Conservation (phyloP, 1,284 basidiomycete genomes). For the Melampsora abietis-canadensis region DNA sequence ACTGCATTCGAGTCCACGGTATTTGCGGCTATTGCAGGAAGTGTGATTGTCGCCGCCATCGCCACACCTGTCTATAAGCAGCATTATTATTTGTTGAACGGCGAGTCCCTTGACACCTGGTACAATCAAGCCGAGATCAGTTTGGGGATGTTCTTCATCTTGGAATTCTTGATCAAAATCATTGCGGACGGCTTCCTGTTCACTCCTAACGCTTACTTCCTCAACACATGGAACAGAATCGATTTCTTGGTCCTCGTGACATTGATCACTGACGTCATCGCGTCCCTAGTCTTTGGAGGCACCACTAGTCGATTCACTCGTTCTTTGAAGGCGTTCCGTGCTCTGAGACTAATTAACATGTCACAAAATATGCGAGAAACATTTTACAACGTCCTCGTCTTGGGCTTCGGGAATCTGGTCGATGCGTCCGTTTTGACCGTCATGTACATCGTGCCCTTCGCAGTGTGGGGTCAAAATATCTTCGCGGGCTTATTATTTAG, state of each 20-base stretch:
- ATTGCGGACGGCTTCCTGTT: conserved; percentile 74
- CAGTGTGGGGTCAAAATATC: conserved; percentile 94
- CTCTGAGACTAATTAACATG: conserved; percentile 83
- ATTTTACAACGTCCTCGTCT: conserved; percentile 85
- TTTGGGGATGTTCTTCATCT: conserved; percentile 71
- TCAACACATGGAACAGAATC: conserved; percentile 86
- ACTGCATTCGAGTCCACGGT: conserved; percentile 73
- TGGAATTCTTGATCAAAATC: conserved; percentile 86
- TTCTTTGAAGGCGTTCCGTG: conserved; percentile 82
- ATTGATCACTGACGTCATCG: conserved; percentile 70
- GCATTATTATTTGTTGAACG: conserved; percentile 49
- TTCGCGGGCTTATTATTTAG: conserved; percentile 79
- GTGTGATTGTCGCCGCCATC: conserved; percentile 76
- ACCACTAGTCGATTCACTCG: conserved; percentile 73
- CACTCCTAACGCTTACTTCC: conserved; percentile 85
- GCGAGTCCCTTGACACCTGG: conserved; percentile 36
- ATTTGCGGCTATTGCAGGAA: conserved; percentile 73
- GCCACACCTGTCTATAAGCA: conserved; percentile 84
- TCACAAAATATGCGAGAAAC: conserved; percentile 81
- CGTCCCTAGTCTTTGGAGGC: conserved; percentile 62
- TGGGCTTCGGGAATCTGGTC: conserved; percentile 77
- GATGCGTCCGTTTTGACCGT: conserved; percentile 90
- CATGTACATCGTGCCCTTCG: conserved; percentile 90
- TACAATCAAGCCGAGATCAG: conserved; percentile 53
- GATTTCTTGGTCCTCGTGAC: conserved; percentile 84